Evolutionary conservation across 306 rosid genomes (phyloP).

Genomic region (Alnus glutinosa): DNA sequence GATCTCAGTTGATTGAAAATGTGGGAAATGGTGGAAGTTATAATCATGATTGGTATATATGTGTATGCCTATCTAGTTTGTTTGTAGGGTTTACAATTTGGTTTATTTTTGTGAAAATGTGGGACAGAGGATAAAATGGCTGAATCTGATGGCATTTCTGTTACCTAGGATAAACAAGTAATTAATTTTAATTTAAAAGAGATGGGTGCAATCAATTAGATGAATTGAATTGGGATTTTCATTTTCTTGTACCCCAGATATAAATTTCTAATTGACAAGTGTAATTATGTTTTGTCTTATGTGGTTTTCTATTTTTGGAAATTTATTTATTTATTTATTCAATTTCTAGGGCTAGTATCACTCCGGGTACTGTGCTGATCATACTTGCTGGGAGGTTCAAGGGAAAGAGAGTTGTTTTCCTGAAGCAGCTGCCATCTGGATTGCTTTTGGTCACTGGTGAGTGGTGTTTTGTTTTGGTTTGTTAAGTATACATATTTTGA

Average conservation of each 20-base stretch:
- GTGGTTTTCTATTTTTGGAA: background rate
- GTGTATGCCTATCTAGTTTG: background rate
- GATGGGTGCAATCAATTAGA: background rate
- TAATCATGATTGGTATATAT: background rate
- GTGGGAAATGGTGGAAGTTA: background rate
- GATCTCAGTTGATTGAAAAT: background rate
- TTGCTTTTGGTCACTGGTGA: constrained; percentile 73
- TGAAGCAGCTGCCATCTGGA: constrained; percentile 77
- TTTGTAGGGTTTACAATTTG: background rate
- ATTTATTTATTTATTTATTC: background rate
- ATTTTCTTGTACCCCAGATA: background rate
- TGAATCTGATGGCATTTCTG: background rate
- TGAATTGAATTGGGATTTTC: background rate
- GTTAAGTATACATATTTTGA: background rate
- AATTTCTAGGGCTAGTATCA: constrained; percentile 53
- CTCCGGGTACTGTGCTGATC: constrained; percentile 65
- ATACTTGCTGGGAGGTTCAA: constrained; percentile 73
- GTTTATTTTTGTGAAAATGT: background rate
- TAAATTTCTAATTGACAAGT: background rate
- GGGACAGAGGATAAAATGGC: background rate
- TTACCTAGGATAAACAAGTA: background rate
- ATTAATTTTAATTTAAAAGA: background rate
- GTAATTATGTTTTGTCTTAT: background rate
- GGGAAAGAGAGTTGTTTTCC: constrained; percentile 70
- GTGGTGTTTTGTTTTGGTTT: background rate